phyloP scores from a whole-genome alignment of 2,329 filamentous ascomycete genomes.

The Zasmidium cellare region DNA sequence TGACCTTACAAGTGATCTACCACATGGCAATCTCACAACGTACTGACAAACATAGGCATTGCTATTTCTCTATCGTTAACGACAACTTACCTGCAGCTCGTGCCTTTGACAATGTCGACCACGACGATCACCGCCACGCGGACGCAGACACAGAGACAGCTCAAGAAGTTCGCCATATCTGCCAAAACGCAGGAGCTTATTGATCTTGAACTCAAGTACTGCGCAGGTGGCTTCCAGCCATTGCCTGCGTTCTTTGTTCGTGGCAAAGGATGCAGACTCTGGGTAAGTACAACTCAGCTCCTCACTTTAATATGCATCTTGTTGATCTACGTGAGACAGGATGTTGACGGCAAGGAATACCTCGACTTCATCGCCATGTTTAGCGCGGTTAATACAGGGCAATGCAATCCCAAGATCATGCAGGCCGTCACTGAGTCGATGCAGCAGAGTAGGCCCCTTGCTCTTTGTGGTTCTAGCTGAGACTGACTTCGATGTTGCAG shows the following conservation, averaged over 20 bases:
- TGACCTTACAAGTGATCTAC: no score
- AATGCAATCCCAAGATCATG: conserved; percentile 40
- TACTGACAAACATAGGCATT: no score
- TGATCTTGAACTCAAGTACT: background rate
- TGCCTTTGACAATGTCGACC: background rate
- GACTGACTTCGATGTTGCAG: background rate
- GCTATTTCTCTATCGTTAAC: no score
- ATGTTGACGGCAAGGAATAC: conserved; percentile 25
- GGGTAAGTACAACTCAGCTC: background rate
- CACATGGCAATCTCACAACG: no score
- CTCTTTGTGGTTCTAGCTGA: background rate
- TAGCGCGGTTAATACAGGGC: conserved; percentile 38
- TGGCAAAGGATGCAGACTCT: background rate
- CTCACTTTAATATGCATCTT: no score
- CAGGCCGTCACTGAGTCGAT: conserved; percentile 25
- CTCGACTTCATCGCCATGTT: conserved; percentile 40
- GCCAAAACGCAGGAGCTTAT: background rate
- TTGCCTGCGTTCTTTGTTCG: background rate
- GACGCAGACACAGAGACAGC: background rate
- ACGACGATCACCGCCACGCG: background rate
- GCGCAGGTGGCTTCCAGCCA: background rate
- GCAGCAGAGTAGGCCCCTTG: background rate
- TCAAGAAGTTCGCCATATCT: background rate
- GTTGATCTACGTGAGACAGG: background rate
- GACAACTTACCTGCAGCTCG: background rate